These are phyloP conservation scores for Platanthera zijinensis DNA, from an alignment of 106 monocot species.

Conservation along the genomic window DNA sequence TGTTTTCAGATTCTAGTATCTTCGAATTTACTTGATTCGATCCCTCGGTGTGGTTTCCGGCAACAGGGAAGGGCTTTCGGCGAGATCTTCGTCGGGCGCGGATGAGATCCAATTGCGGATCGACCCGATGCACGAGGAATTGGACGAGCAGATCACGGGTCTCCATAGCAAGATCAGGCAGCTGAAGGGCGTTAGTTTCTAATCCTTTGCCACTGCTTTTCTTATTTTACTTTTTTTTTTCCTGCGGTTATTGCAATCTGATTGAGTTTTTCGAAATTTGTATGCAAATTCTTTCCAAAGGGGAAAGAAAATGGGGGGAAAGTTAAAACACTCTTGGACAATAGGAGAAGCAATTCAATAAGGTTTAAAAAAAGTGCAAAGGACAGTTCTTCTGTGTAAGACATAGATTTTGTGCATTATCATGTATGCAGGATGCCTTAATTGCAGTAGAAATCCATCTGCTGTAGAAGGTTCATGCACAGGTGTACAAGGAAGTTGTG, in stretches of 20 bases:
- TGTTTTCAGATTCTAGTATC: not conserved
- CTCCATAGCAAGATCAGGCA: conserved; percentile 43
- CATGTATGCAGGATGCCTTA: not conserved
- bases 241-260: not conserved
- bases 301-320: not conserved
- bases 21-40: not conserved
- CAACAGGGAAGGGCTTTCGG: conserved; percentile 32
- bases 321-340: not conserved
- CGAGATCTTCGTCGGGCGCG: conserved; percentile 23
- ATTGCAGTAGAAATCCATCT: not conserved
- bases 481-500: not conserved
- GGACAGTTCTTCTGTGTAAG: not conserved
- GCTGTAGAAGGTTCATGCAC: not conserved
- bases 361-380: not conserved
- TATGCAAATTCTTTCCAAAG: not conserved
- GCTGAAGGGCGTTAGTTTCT: conserved; percentile 52
- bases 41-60: not conserved
- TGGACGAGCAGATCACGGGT: conserved; percentile 66
- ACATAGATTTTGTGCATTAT: not conserved
- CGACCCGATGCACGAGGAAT: conserved; percentile 59
- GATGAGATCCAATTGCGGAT: conserved; percentile 74
- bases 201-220: not conserved
- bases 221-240: not conserved
- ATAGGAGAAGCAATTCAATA: not conserved
- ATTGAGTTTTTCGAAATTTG: not conserved